phyloP scores from a whole-genome alignment of 2,329 filamentous ascomycete species.

The Fusarium nurragi region DNA sequence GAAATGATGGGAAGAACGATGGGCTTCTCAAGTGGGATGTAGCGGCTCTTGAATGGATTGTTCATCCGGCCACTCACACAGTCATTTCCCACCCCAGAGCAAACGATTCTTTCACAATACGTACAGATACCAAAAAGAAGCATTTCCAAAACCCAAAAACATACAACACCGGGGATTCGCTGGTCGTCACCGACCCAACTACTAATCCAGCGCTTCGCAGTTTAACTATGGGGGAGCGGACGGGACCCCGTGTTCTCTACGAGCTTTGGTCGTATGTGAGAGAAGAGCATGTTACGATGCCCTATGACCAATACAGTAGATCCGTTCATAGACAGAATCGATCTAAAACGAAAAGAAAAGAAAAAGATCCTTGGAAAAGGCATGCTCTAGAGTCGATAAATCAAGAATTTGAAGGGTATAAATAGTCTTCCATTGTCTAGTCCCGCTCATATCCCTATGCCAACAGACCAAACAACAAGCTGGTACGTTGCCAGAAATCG shows the following conservation, averaged over 20 bases:
- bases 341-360: too few relatives aligned
- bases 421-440: neutral
- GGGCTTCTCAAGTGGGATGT: neutral
- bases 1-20: neutral
- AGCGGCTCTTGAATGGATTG: neutral
- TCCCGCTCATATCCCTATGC: conserved; percentile 47
- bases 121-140: neutral
- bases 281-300: neutral
- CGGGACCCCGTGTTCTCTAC: conserved; percentile 15
- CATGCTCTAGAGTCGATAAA: neutral
- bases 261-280: conserved; percentile 13
- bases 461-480: conserved; percentile 82
- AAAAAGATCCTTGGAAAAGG: neutral
- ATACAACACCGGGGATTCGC: conserved; percentile 15
- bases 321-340: too few relatives aligned
- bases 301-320: neutral
- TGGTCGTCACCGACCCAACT: conserved; percentile 9
- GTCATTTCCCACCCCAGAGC: neutral
- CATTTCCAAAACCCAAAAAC: neutral
- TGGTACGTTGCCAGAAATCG: conserved; percentile 86
- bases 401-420: neutral
- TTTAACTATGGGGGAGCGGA: conserved; percentile 6
- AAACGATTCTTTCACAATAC: neutral
- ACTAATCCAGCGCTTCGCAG: conserved; percentile 4
- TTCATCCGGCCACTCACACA: neutral